These are phyloP conservation scores for Suhomyces chickasaworum DNA, from an alignment of 1,139 yeast species.

Conservation along the genomic window DNA sequence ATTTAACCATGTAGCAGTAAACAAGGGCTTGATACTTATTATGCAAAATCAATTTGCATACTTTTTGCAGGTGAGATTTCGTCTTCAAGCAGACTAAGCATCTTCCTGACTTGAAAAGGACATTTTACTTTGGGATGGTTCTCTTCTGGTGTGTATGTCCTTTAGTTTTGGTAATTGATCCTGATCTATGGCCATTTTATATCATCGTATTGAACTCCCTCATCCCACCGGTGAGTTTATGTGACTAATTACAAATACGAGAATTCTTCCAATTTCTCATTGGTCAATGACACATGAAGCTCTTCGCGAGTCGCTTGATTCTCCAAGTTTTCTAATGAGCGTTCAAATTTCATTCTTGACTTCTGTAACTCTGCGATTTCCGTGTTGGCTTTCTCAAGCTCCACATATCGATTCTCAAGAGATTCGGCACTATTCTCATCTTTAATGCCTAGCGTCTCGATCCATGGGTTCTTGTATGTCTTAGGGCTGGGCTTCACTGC, in stretches of 20 bases:
- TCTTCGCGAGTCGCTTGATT: slow-evolving; percentile 36
- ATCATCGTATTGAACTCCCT: no score
- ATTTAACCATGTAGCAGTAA: no score
- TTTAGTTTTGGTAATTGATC: no score
- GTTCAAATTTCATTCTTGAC: slow-evolving; percentile 25
- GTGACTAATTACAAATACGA: slow-evolving; percentile 31
- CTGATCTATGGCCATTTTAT: no score
- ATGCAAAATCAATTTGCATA: no score
- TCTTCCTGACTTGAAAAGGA: no score
- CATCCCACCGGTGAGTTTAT: no score
- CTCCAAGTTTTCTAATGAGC: slow-evolving; percentile 28
- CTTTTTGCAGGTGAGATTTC: no score
- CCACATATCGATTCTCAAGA: slow-evolving; percentile 22
- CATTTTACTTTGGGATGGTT: no score
- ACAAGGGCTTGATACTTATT: no score
- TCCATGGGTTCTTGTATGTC: slow-evolving; percentile 24
- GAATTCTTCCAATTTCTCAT: slow-evolving; percentile 47
- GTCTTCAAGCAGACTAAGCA: no score
- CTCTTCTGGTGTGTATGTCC: no score
- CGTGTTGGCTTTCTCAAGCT: slow-evolving; percentile 27
- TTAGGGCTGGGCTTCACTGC: slow-evolving; percentile 6
- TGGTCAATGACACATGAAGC: slow-evolving; percentile 39
- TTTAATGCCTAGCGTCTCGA: slow-evolving; percentile 21
- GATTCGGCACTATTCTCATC: slow-evolving; percentile 21
- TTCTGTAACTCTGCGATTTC: slow-evolving; percentile 32